Evolutionary conservation across 169 alveolate species (phyloP), one percentile per base, ranked within the genome.

Genomic region (Plasmodium inui): DNA sequence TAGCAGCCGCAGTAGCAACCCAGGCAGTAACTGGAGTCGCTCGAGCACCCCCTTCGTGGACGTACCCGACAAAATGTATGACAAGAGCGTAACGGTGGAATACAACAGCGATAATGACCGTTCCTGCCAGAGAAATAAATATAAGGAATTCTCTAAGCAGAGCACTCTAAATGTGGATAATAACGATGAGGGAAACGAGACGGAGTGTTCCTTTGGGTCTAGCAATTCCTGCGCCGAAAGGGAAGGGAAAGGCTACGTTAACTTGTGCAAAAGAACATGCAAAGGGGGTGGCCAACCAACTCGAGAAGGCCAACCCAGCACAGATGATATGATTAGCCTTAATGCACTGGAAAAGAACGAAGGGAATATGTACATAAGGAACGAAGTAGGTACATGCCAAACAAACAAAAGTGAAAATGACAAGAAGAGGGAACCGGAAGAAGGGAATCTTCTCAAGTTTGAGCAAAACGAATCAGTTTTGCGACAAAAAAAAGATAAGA

Each of bases 61-160:
- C n/a, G 79, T 8, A 67, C 71, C 32, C 32, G 37, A 41, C 73
- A 61, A 78, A 89, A 26, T 79, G 30, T 79, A 37, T 89, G 71
- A 79, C 22, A 89, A 89, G 82, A 89, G 89, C 82, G 79, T 89
- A 72, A 89, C 94, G 30, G 46, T 89, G 76, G 79, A 37, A 89
- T 22, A 61, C 17, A 80, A 73, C 19, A 89, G 88, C 53, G 94
- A 89, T 78, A 26, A 61, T 79, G 93, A 86, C 34, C 19, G 26
- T 67, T 86, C 84, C n/a, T 39, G 61, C 37, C 46, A 44, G 44
- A 86, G 32, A 55, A 76, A 57, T 76, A 86, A 86, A 76, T 86
- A 78, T 55, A 74, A 86, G 34, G 88, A 74, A 41, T 74, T 57
- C 32, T 86, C 93, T 34, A 86, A 74, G 32, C 93, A 86, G 67